Percentiles rank a stretch among this genome's conserved stretches.
phyloP scores from a whole-genome alignment of 345 rosid species.

The Eucalyptus camaldulensis region DNA sequence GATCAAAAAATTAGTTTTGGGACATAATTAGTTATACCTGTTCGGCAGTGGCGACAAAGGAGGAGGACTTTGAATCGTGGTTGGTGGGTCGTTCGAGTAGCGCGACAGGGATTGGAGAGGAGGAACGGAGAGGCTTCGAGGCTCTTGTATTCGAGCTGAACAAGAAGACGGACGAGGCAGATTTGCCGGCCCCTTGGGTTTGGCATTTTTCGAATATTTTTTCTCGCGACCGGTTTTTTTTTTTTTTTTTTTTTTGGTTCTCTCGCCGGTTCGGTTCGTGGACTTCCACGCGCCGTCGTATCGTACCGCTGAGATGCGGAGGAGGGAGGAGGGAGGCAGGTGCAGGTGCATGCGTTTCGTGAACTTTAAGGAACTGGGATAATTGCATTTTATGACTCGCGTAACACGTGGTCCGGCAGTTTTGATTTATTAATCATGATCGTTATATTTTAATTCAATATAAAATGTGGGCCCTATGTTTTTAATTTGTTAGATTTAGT shows the following conservation, averaged over 20 bases:
- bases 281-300: background rate
- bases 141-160: background rate
- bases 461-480: fast-evolving
- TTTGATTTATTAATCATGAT: too few relatives aligned
- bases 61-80: too few relatives aligned
- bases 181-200: background rate
- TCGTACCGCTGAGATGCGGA: background rate
- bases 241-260: too few relatives aligned
- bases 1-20: too few relatives aligned
- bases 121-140: background rate
- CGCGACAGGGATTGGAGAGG: too few relatives aligned
- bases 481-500: too few relatives aligned
- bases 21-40: too few relatives aligned
- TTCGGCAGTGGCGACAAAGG: too few relatives aligned
- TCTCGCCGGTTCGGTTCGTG: background rate
- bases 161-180: too few relatives aligned
- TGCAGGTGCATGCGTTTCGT: background rate
- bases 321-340: background rate
- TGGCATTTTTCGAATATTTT: background rate
- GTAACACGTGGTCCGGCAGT: fast-evolving
- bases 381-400: too few relatives aligned
- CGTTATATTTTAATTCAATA: too few relatives aligned
- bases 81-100: too few relatives aligned
- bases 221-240: background rate
- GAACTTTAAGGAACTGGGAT: background rate